Evolutionary conservation across 139 green algal genomes (phyloP), one percentile per base, ranked within the genome.

Genomic region (Marvania coccoides): DNA sequence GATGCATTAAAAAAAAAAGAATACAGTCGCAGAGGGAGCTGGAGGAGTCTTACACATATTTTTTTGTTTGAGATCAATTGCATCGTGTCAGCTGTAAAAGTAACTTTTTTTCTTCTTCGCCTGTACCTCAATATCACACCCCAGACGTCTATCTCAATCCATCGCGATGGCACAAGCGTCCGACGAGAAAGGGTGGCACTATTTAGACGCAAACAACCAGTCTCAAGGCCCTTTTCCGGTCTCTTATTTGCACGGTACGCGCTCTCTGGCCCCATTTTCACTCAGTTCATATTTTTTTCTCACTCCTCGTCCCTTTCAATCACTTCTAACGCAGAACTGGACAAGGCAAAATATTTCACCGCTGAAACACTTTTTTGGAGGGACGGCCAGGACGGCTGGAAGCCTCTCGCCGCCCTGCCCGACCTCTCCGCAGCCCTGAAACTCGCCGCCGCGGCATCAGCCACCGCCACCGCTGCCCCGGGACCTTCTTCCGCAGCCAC

Each of bases 291-390:
- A 28, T 19, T 51, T 51, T 19, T 28, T 28, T 19, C 19, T 51
- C 42, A 28, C 42, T 19, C 42, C 19, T 19, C 19, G 42, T 51
- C 42, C 19, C 42, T 51, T 51, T 19, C 19, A 51, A 19, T 19
- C 19, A 51, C 24, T 6, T 42, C 40, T 37, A n/a, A 19, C 46
- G 57, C 64, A 70, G 57, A 30, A 1, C 65, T 73, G 10, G 45
- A 58, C 54, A 54, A 74, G 39, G 37, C 62, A 58, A 53, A 57
- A 12, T 74, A 75, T 38, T 68, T 83, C 28, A 64, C 38, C 12
- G 14, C 15, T 2, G 68, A 63, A 6, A 38, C 57, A 15, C 19
- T 83, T 34, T 79, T 82, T 34, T 83, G 76, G 76, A n/a, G 47
- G 14, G 69, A 75, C 8, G 75, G 74, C 19, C 57, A 76, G 40